Evolutionary conservation across 75 land plant genomes (phyloP), one percentile per base, ranked within the genome.

Genomic region (Azolla pinnata): DNA sequence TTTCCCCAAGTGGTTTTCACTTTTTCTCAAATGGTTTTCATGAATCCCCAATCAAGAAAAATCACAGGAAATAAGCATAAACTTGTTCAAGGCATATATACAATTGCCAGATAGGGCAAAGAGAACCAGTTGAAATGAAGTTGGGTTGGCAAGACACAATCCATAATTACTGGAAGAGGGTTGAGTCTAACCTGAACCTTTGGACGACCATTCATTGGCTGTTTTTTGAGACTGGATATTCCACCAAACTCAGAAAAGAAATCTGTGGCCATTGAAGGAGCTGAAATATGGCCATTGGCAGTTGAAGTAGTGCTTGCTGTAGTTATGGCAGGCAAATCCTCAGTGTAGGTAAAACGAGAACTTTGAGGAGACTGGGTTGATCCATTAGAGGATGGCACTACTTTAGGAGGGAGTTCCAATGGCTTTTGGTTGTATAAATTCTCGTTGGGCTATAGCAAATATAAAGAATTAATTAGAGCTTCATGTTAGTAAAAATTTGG

Each of bases 371-470:
- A 35, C 51, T 59, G 64, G 17, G 67, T 33, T 32, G 35, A 75
- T 31, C 61, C 66, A n/a, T 67, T 31, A 38, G 82, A 42, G n/a
- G 79, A 27, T 52, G 73, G 69, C 7, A 64, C 52, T 47, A 69
- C 73, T 27, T 59, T 54, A 29, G 61, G 54, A 47, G 73, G 44
- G 21, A 78, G 77, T 67, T 95, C 99, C 59, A 78, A 85, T 46
- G 99, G 99, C 71, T 90, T 90, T 65, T 95, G 99, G 28, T 95
- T 97, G 76, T 86, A 95, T 1, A 95, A 74, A 59, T 65, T 80
- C 67, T 89, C 99, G 67, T 61, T 89, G 66, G 90, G 70, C 99
- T 95, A 79, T 72, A 83, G 54, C 14, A 28, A 25, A 33, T 2
- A 24, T 67, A 65, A 64, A 20, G 50, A 47, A 16, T 47, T 47